Base-by-base conservation (phyloP, 352 stramenopile genomes). In the Globisporangium heterothallicum region DNA sequence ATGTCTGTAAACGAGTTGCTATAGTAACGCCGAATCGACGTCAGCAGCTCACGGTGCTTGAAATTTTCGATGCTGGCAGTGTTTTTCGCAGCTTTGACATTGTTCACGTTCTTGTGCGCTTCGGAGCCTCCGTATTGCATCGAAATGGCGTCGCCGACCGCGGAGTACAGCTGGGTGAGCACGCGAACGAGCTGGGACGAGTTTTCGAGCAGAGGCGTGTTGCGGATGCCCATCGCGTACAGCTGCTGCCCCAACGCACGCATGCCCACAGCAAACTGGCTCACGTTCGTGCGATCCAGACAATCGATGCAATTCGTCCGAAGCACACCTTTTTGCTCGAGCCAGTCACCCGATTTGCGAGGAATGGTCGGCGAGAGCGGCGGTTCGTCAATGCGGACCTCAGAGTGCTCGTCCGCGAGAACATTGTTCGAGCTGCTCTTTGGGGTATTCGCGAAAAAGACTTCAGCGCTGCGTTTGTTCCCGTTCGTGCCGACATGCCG, bases 231-330 rank as follows among this genome's bases (percentile, higher is more conserved):
- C 91, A 99, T 98, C 4, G 97, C 92, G 49, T 98, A 96, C 14
- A 99, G 78, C 63, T 98, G 92, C 61, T 98, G 87, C 6, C 86
- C 93, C 26, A 99, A 75, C 4, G 96, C 95, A 7, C 78, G 82
- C 76, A 92, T 89, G 5, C 80, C 84, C 22, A 92, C 84, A 40
- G 79, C 90, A 48, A 92, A 94, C 44, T 94, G 84, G 18, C 81
- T 92, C 5, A 94, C 84, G 26, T 94, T 94, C 12, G 85, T 94
- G 14, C 85, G 77, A 64, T 94, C 82, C 18, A 94, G 65, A 52
- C 71, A 86, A 70, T 99, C 97, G 49, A 99, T 99, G 60, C 97
- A 99, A 70, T 99, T 99, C 0, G 96, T 99, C 27, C 97, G 84
- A 9, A 99, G 70, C 27, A 99, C 93, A 2, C 97, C 97, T 42